These are phyloP conservation scores for Aspergillus piperis DNA, from an alignment of 2,329 filamentous ascomycete species.

Conservation along the genomic window DNA sequence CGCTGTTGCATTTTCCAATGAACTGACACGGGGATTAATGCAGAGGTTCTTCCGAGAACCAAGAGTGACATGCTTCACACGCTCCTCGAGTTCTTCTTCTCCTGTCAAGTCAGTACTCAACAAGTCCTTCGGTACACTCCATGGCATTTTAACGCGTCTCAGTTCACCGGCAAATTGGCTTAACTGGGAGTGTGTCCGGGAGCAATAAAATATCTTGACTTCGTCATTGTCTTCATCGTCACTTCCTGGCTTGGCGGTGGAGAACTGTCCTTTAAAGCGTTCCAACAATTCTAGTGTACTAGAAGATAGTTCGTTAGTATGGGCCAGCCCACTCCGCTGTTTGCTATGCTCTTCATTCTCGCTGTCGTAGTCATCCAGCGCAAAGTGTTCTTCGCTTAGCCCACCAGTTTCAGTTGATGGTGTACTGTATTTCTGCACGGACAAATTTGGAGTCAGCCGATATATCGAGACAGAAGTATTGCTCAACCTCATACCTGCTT, in stretches of 20 bases:
- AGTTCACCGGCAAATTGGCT: slow-evolving; percentile 85
- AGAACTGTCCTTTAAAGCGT: slow-evolving; percentile 56
- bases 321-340: slow-evolving; percentile 31
- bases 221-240: slow-evolving; percentile 59
- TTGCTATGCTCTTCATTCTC: slow-evolving; percentile 52
- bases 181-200: slow-evolving; percentile 87
- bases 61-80: slow-evolving; percentile 76
- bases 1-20: slow-evolving; percentile 68
- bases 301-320: slow-evolving; percentile 61
- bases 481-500: slow-evolving; percentile 38
- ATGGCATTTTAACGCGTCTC: slow-evolving; percentile 72
- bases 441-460: slow-evolving; percentile 1
- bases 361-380: slow-evolving; percentile 74
- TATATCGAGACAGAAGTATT: neutral
- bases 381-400: slow-evolving; percentile 67
- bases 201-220: slow-evolving; percentile 88
- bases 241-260: slow-evolving; percentile 27
- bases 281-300: slow-evolving; percentile 75
- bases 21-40: slow-evolving; percentile 80
- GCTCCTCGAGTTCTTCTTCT: slow-evolving; percentile 51
- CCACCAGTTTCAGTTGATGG: slow-evolving; percentile 16
- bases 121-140: slow-evolving; percentile 61
- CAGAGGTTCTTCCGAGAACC: slow-evolving; percentile 86
- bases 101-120: slow-evolving; percentile 26
- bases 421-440: slow-evolving; percentile 32